Evolutionary conservation across 2,329 filamentous ascomycete species (phyloP).

Genomic region (Chrysoporthe deuterocubensis): DNA sequence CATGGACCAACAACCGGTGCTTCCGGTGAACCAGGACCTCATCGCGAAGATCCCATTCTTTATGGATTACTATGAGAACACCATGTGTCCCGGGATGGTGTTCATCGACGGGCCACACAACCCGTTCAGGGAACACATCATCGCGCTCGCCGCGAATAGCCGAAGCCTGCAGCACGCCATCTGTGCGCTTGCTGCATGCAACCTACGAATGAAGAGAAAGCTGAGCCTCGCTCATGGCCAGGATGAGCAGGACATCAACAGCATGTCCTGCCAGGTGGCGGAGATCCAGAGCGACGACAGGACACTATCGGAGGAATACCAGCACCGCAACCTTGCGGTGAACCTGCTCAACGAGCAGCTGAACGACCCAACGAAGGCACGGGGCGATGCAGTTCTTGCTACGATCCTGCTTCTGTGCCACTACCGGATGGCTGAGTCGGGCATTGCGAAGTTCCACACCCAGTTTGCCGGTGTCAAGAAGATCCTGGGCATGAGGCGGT

Average conservation of each 20-base stretch:
- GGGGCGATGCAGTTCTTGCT: conserved; percentile 84
- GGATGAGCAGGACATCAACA: conserved; percentile 53
- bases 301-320: conserved; percentile 76
- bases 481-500: conserved; percentile 76
- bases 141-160: conserved; percentile 76
- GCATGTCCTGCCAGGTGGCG: conserved; percentile 42
- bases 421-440: conserved; percentile 92
- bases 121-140: conserved; percentile 82
- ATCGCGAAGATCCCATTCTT: conserved; percentile 84
- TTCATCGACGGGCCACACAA: conserved; percentile 86
- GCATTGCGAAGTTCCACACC: conserved; percentile 89
- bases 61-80: conserved; percentile 91
- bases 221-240: conserved; percentile 58
- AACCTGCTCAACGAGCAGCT: conserved; percentile 83
- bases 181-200: conserved; percentile 86
- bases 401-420: conserved; percentile 87
- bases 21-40: conserved; percentile 63
- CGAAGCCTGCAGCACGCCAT: conserved; percentile 90
- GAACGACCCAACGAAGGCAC: conserved; percentile 73
- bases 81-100: conserved; percentile 89
- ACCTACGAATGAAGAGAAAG: conserved; percentile 82
- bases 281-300: conserved; percentile 62
- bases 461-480: conserved; percentile 94
- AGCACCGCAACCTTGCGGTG: conserved; percentile 81
- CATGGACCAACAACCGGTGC: conserved; percentile 51